Evolutionary conservation across 371 early-diverging fungal species (phyloP).

Genomic region (Nematocida homosporus): DNA sequence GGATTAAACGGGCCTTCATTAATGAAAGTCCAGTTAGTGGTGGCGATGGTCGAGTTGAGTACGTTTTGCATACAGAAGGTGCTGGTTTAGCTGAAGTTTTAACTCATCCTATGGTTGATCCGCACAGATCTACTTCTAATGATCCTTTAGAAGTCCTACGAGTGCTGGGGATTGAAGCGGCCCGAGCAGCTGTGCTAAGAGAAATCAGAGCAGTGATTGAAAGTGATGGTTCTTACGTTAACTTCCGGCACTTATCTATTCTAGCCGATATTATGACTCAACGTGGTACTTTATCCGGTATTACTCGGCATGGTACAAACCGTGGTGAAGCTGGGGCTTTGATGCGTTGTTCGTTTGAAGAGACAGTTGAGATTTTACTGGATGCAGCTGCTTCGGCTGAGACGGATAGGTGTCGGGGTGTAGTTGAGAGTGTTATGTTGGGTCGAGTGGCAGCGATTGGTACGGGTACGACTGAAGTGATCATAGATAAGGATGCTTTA

Average conservation of each 20-base stretch:
- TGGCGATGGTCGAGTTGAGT: slow-evolving; percentile 69
- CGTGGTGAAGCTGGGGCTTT: slow-evolving; percentile 80
- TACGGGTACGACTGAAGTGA: slow-evolving; percentile 84
- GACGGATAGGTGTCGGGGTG: slow-evolving; percentile 83
- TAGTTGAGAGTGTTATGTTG: slow-evolving; percentile 93
- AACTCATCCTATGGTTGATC: slow-evolving; percentile 76
- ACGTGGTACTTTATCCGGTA: slow-evolving; percentile 85
- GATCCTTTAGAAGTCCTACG: slow-evolving; percentile 82
- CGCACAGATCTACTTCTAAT: slow-evolving; percentile 79
- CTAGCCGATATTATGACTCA: slow-evolving; percentile 95
- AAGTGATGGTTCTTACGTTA: slow-evolving; percentile 94
- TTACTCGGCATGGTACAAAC: slow-evolving; percentile 97
- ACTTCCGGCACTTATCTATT: slow-evolving; percentile 89
- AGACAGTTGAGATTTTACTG: slow-evolving; percentile 95
- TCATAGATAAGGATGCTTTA: slow-evolving; percentile 66
- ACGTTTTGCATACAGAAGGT: slow-evolving; percentile 91
- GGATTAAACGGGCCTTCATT: slow-evolving; percentile 84
- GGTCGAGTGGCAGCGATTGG: slow-evolving; percentile 95
- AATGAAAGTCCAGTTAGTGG: slow-evolving; percentile 71
- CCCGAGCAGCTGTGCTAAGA: slow-evolving; percentile 79
- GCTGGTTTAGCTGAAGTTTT: slow-evolving; percentile 82
- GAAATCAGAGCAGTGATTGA: slow-evolving; percentile 92
- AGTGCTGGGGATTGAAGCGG: slow-evolving; percentile 95
- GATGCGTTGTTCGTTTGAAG: slow-evolving; percentile 95
- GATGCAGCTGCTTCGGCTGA: slow-evolving; percentile 91